Evolutionary conservation across 78 protist genomes (phyloP), one percentile per base, ranked within the genome.

Genomic region (Dictyostelium intermedium): DNA sequence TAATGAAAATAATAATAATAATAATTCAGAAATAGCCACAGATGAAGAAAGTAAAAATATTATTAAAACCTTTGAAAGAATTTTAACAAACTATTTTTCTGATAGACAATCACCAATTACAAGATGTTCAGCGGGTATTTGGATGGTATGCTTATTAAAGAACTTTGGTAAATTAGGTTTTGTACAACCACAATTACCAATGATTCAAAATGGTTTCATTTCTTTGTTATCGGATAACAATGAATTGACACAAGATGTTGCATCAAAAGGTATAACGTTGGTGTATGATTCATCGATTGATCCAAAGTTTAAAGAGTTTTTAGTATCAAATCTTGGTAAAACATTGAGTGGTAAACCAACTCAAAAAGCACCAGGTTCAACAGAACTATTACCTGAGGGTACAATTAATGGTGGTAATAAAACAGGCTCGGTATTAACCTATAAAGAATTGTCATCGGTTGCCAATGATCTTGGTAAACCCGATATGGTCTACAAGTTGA

Each of bases 381-480:
- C 94, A 10, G 94, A 89, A 34, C 82, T 89, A 1, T 50, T 89
- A 50, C 94, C 94, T 45, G 94, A 89, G 16, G 94, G 94, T 61
- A 61, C 94, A 30, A 70, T 89, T 32, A 32, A 34, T 7, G 74
- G 82, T 32, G 47, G 50, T 3, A 72, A 72, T 34, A 89, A 89
- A 77, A 89, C 94, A 66, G 94, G 94, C 3, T 78, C 72, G 30
- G 87, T 81, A 1, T 39, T 83, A 3, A 89, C 94, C 30, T 89
- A 63, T 23, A 89, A 89, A 35, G 94, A 89, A n/a, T 45, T 89
- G 5, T 69, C 43, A 2, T 30, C 69, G 5, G 81, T 97, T 5
- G 96, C 96, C 32, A 87, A 83, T 27, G 98, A 97, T 53, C 41
- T 97, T 7, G 93, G 91, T 66, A 89, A 97, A 83, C 98, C 98